Conservation (phyloP, 2,329 filamentous ascomycete genomes). For the Fusarium tuaranense region DNA sequence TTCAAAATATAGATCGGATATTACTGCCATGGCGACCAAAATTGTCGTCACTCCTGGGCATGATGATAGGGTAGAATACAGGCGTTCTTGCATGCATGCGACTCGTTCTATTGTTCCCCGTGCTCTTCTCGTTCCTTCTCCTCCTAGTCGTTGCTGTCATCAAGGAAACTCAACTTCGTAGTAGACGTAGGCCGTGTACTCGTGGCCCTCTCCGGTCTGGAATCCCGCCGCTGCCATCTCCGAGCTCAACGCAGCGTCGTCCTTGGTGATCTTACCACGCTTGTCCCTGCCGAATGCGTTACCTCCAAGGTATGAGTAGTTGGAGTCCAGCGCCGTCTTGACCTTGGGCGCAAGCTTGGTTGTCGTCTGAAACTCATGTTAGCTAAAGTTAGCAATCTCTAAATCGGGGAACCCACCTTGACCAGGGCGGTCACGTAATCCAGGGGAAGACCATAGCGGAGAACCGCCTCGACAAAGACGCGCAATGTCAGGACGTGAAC, state of each 20-base stretch:
- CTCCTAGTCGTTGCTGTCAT: constrained; percentile 15
- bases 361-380: constrained; percentile 70
- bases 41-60: constrained; percentile 38
- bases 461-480: constrained; percentile 98
- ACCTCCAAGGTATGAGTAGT: constrained; percentile 92
- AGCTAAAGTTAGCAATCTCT: constrained; percentile 10
- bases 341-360: constrained; percentile 85
- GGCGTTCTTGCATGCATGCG: constrained; percentile 42
- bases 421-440: constrained; percentile 89
- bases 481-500: constrained; percentile 90
- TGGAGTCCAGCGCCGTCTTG: constrained; percentile 81
- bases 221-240: constrained; percentile 86
- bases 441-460: constrained; percentile 91
- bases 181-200: constrained; percentile 97
- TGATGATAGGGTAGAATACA: constrained; percentile 46
- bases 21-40: constrained; percentile 42
- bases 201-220: constrained; percentile 75
- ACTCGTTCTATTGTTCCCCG: constrained; percentile 28
- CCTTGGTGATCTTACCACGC: constrained; percentile 90
- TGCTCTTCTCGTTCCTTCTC: constrained; percentile 2
- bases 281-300: constrained; percentile 96
- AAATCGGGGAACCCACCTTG: constrained; percentile 72
- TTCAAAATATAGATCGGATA: constrained; percentile 42
- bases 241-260: constrained; percentile 81
- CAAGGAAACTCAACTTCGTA: constrained; percentile 88